Conservation (phyloP, 305 asterid species). For the Lippia alba region DNA sequence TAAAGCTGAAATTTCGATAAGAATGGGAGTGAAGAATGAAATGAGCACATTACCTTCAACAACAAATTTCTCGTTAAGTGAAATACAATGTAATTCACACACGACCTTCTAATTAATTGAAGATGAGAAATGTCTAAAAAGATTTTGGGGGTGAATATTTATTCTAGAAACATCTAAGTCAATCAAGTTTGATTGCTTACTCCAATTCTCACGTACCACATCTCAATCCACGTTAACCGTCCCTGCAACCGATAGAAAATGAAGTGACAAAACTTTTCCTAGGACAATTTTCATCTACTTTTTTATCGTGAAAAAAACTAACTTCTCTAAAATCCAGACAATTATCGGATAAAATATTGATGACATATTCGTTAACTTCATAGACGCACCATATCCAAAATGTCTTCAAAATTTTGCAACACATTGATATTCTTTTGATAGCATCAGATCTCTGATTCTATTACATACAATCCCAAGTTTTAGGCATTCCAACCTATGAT, state of each 20-base stretch:
- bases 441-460: slow-evolving; percentile 84
- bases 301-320: slow-evolving; percentile 81
- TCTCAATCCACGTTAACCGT: slow-evolving; percentile 69
- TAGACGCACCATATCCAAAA: slow-evolving; percentile 80
- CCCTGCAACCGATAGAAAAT: slow-evolving; percentile 87
- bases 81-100: slow-evolving; percentile 77
- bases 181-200: slow-evolving; percentile 64
- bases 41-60: slow-evolving; percentile 78
- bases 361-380: slow-evolving; percentile 78
- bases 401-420: slow-evolving; percentile 68
- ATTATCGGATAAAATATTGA: slow-evolving; percentile 73
- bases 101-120: slow-evolving; percentile 68
- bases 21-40: slow-evolving; percentile 65
- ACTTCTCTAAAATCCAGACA: slow-evolving; percentile 67
- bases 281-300: slow-evolving; percentile 72
- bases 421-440: slow-evolving; percentile 70
- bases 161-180: slow-evolving; percentile 96
- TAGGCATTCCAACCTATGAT: slow-evolving; percentile 79
- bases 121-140: slow-evolving; percentile 65
- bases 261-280: slow-evolving; percentile 66
- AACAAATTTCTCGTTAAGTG: slow-evolving; percentile 68
- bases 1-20: slow-evolving; percentile 64
- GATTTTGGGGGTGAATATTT: slow-evolving; percentile 54
- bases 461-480: slow-evolving; percentile 94
- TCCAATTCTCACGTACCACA: slow-evolving; percentile 64